These are phyloP conservation scores for Verruconis gallopava DNA, from an alignment of 2,329 filamentous ascomycete species.

Conservation along the genomic window DNA sequence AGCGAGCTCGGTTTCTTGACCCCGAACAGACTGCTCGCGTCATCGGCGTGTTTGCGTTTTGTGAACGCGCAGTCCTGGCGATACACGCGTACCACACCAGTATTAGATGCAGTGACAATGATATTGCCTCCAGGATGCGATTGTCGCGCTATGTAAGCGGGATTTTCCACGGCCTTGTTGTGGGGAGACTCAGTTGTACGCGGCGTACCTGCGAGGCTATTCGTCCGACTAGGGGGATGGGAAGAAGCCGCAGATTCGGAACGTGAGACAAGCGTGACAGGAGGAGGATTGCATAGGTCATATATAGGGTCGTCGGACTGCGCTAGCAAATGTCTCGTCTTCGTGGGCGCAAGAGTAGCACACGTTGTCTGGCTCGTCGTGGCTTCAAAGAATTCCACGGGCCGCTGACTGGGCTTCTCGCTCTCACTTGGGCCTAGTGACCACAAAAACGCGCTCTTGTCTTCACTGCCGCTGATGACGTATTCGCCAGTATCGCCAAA, in stretches of 20 bases:
- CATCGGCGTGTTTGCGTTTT: constrained; percentile 3
- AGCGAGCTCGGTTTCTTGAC: constrained; percentile 36
- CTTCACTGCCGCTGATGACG: constrained; percentile 87
- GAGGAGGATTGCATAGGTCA: constrained; percentile 89
- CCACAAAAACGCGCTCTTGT: constrained; percentile 85
- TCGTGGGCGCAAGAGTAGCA: constrained; percentile 71
- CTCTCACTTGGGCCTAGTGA: constrained; percentile 41
- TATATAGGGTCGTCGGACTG: constrained; percentile 86
- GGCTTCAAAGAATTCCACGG: constrained; percentile 81
- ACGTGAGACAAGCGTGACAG: constrained; percentile 65
- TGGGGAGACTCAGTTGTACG: constrained; percentile 12
- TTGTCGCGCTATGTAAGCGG: constrained; percentile 63
- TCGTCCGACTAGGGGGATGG: constrained; percentile 31
- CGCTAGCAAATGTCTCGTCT: constrained; percentile 63
- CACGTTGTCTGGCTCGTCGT: constrained; percentile 80
- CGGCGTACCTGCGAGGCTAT: constrained; percentile 16
- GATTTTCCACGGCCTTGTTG: constrained; percentile 44
- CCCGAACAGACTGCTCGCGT: constrained; percentile 11
- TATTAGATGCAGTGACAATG: constrained; percentile 79
- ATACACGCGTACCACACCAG: constrained; percentile 84
- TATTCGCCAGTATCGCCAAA: constrained; percentile 81
- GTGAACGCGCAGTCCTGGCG: constrained; percentile 71
- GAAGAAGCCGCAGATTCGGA: constrained; percentile 48
- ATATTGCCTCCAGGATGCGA: constrained; percentile 76
- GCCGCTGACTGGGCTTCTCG: constrained; percentile 64